Conservation (phyloP, 768 basidiomycete genomes). For the Glaciozyma antarctica region DNA sequence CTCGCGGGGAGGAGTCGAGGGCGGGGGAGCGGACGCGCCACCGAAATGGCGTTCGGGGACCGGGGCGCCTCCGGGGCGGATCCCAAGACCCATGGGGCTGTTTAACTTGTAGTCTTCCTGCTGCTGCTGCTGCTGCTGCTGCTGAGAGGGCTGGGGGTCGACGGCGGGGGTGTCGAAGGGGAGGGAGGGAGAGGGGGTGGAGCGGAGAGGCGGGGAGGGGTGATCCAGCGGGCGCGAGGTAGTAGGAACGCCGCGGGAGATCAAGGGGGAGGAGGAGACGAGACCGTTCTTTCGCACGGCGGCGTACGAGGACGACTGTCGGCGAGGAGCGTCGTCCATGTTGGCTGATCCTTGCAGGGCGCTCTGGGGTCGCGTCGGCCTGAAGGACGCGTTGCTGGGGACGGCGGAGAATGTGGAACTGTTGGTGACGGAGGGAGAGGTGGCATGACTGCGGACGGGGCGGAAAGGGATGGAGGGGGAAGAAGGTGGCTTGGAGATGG, state of each 20-base stretch:
- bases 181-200: not conserved
- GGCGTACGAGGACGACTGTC: conserved; percentile 20
- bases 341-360: not conserved
- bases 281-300: conserved; percentile 23
- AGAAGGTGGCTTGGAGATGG: not conserved
- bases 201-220: conserved; percentile 3
- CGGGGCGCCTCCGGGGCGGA: conserved; percentile 2
- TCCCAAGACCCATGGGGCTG: not conserved
- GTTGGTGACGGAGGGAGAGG: not conserved
- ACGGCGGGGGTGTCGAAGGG: not conserved
- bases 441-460: not conserved
- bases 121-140: too few species aligned
- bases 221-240: not conserved
- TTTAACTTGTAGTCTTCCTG: too few species aligned
- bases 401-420: not conserved
- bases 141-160: too few species aligned
- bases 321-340: not conserved
- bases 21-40: not conserved
- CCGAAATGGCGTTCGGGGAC: conserved; percentile 3
- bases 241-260: not conserved
- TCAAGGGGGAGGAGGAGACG: conserved; percentile 28
- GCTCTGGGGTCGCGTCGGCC: conserved; percentile 10
- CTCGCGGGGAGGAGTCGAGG: conserved; percentile 6
- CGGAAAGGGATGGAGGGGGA: conserved; percentile 21
- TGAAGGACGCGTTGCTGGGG: conserved; percentile 8